Percentiles rank a stretch among this genome's conserved stretches.
Conservation (phyloP, 768 basidiomycete genomes). For the Leccinum longicurvipes region DNA sequence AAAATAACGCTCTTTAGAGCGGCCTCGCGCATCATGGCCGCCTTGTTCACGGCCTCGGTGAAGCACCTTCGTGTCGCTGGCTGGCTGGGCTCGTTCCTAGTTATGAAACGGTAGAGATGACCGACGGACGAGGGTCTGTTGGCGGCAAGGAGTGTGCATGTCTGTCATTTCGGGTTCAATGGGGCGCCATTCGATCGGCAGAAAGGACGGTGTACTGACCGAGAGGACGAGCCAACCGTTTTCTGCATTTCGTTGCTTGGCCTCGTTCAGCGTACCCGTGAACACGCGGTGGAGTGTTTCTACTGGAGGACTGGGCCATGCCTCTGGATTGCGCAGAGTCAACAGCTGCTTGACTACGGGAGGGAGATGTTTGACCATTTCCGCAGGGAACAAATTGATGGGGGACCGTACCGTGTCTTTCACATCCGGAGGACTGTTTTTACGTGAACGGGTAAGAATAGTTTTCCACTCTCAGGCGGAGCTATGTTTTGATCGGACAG, state of each 20-base stretch:
- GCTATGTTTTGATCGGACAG: neutral
- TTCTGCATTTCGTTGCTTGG: slow-evolving; percentile 59
- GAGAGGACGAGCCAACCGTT: slow-evolving; percentile 81
- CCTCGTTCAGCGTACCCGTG: slow-evolving; percentile 60
- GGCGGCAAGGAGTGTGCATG: slow-evolving; percentile 77
- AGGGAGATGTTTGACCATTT: slow-evolving; percentile 50
- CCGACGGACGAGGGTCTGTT: slow-evolving; percentile 80
- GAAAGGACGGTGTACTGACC: slow-evolving; percentile 39
- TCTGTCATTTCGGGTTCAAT: slow-evolving; percentile 46
- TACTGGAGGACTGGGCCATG: slow-evolving; percentile 54
- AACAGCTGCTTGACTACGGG: slow-evolving; percentile 69
- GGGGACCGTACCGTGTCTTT: neutral
- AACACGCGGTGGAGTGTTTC: slow-evolving; percentile 55
- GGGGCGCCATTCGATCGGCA: slow-evolving; percentile 14
- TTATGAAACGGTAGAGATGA: slow-evolving; percentile 77
- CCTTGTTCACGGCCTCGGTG: slow-evolving; percentile 61
- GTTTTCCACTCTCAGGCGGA: neutral
- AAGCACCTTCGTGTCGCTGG: slow-evolving; percentile 41
- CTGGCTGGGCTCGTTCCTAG: slow-evolving; percentile 43
- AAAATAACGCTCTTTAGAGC: slow-evolving; percentile 89
- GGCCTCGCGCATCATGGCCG: slow-evolving; percentile 85
- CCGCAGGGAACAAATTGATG: neutral
- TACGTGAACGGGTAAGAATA: slow-evolving; percentile 11
- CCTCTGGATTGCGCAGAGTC: slow-evolving; percentile 61
- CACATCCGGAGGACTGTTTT: neutral